phyloP scores from a whole-genome alignment of 2,329 filamentous ascomycete genomes.

The Exophiala xenobiotica region DNA sequence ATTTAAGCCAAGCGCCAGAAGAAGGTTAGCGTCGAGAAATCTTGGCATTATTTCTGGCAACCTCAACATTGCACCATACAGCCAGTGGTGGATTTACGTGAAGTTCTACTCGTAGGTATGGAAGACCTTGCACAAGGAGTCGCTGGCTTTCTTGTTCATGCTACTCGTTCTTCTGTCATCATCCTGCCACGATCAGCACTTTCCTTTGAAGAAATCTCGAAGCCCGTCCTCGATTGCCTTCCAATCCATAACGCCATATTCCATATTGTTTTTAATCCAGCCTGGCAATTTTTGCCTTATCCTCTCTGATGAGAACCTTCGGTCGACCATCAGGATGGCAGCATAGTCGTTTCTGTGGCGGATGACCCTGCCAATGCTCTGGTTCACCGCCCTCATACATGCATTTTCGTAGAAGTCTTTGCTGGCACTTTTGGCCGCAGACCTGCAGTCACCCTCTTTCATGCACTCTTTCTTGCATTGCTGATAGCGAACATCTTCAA shows the following conservation, averaged over 20 bases:
- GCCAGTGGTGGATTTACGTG: no score
- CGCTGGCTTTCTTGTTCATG: no score
- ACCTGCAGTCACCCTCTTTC: conserved; percentile 24
- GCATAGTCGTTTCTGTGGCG: conserved; percentile 87
- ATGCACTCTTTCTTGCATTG: conserved; percentile 22
- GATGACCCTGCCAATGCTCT: conserved; percentile 91
- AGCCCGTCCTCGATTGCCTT: conserved; percentile 60
- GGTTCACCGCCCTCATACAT: conserved; percentile 95
- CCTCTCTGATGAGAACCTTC: conserved; percentile 69
- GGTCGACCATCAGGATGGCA: conserved; percentile 80
- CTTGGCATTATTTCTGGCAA: conserved; percentile 11
- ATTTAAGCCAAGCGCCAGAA: conserved; percentile 5
- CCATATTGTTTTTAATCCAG: conserved; percentile 78
- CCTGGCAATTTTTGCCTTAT: conserved; percentile 78
- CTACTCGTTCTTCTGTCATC: no score
- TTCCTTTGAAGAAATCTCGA: conserved; percentile 53
- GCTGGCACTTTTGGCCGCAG: conserved; percentile 52
- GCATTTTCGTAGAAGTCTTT: conserved; percentile 89
- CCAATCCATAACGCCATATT: conserved; percentile 53
- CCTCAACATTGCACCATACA: no score
- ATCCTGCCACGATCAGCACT: background rate
- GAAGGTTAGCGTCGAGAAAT: conserved; percentile 3
- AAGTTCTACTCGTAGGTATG: no score
- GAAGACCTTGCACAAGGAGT: background rate
- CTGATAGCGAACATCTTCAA: conserved; percentile 54